Conservation (phyloP, 306 rosid species). For the Cotoneaster glaucophyllus region DNA sequence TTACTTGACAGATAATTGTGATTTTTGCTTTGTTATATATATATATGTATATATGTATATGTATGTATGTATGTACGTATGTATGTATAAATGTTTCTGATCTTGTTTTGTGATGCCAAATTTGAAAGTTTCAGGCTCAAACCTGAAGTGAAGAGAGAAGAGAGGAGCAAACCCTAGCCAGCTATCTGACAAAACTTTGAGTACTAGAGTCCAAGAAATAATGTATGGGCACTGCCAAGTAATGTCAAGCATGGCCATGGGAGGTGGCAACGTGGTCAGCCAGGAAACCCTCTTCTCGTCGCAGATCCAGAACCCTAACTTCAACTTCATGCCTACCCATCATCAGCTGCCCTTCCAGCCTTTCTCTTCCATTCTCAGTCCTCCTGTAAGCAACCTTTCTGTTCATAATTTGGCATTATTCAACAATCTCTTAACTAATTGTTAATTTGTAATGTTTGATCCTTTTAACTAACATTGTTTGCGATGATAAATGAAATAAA, state of each 20-base stretch:
- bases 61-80: too few relatives aligned
- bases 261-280: constrained; percentile 58
- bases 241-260: constrained; percentile 54
- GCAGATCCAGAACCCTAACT: constrained; percentile 77
- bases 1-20: too few relatives aligned
- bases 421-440: too few relatives aligned
- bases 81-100: not conserved
- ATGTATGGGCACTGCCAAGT: constrained; percentile 99
- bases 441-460: too few relatives aligned
- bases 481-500: not conserved
- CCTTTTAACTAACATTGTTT: too few relatives aligned
- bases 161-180: not conserved
- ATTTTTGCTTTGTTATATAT: too few relatives aligned
- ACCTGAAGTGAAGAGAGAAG: not conserved
- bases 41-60: too few relatives aligned
- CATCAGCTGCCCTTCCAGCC: constrained; percentile 50
- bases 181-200: not conserved
- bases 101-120: not conserved
- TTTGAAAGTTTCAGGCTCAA: not conserved
- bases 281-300: constrained; percentile 68
- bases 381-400: constrained; percentile 10
- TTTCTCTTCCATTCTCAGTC: constrained; percentile 42
- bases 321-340: constrained; percentile 64
- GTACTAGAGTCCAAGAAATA: not conserved
- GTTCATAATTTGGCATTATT: too few relatives aligned